Conservation (phyloP, 805 yeast genomes). For the Barnettozyma salicaria region DNA sequence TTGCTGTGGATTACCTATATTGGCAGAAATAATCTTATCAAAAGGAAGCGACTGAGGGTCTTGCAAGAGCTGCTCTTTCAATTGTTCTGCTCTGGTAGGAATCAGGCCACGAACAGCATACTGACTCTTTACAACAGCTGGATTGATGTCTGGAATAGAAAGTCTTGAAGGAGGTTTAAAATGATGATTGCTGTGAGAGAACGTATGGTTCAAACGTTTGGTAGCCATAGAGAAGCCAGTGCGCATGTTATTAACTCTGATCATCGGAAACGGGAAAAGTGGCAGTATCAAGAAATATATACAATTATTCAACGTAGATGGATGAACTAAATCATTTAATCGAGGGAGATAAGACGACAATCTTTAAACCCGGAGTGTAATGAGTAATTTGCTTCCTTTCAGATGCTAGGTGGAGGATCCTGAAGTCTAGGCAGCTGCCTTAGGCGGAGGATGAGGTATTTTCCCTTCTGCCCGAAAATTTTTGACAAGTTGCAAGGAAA, state of each 20-base stretch:
- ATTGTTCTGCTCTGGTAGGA: slow-evolving; percentile 89
- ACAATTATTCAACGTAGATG: no score
- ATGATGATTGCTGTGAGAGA: neutral
- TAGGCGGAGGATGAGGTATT: no score
- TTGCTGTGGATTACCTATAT: slow-evolving; percentile 98
- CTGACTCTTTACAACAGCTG: slow-evolving; percentile 72
- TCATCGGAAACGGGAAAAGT: no score
- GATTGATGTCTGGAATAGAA: slow-evolving; percentile 54
- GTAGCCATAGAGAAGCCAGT: neutral
- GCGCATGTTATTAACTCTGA: neutral
- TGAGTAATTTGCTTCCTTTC: no score
- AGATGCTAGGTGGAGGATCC: no score
- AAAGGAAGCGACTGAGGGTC: slow-evolving; percentile 67
- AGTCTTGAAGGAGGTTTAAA: slow-evolving; percentile 33
- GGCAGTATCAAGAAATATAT: no score
- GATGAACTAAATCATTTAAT: no score
- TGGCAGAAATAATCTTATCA: slow-evolving; percentile 73
- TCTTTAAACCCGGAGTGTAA: no score
- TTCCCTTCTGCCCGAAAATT: no score
- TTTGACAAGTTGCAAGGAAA: no score
- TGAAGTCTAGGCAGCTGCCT: no score
- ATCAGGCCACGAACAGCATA: slow-evolving; percentile 95
- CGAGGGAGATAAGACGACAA: no score
- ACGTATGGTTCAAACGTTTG: slow-evolving; percentile 2
- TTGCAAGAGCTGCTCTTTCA: slow-evolving; percentile 48